Evolutionary conservation across 129 eudicot genomes (phyloP).

Genomic region (Centella asiatica): DNA sequence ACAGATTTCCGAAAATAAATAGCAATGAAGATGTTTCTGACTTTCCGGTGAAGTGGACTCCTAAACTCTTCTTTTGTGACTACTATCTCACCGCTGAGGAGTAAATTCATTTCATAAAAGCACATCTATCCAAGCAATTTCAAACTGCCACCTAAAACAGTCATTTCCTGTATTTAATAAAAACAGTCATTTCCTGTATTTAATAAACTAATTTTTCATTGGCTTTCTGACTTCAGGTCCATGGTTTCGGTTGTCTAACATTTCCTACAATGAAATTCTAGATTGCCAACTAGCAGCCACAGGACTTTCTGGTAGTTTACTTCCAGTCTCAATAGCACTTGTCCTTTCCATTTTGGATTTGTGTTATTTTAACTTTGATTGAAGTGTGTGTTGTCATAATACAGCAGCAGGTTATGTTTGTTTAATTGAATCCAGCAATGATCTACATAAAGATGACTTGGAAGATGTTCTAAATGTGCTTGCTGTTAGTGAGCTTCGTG

Average conservation of each 20-base stretch:
- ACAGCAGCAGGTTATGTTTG: slow-evolving; percentile 59
- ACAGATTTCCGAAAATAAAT: no score
- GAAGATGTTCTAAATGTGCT: slow-evolving; percentile 54
- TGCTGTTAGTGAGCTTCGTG: slow-evolving; percentile 63
- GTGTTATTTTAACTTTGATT: no score
- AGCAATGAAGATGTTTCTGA: no score
- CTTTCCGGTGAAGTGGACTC: no score
- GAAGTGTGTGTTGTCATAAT: slow-evolving; percentile 18
- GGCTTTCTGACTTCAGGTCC: slow-evolving; percentile 51
- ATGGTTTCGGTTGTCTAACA: slow-evolving; percentile 73
- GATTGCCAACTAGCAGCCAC: slow-evolving; percentile 54
- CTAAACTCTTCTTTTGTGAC: not conserved
- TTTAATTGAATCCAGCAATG: slow-evolving; percentile 25
- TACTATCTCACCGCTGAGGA: no score
- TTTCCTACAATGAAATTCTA: slow-evolving; percentile 66
- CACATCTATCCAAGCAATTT: no score
- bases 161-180: no score
- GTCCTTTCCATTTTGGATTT: slow-evolving; percentile 3
- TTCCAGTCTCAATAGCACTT: not conserved
- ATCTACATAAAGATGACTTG: slow-evolving; percentile 38
- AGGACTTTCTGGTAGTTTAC: slow-evolving; percentile 59
- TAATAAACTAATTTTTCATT: no score
- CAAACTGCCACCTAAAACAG: no score
- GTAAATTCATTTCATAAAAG: no score
- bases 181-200: no score